A percentile compares a stretch with the other conserved stretches of the same genome.
phyloP scores from a whole-genome alignment of 2,329 filamentous ascomycete species.

The Mollisia scopiformis region DNA sequence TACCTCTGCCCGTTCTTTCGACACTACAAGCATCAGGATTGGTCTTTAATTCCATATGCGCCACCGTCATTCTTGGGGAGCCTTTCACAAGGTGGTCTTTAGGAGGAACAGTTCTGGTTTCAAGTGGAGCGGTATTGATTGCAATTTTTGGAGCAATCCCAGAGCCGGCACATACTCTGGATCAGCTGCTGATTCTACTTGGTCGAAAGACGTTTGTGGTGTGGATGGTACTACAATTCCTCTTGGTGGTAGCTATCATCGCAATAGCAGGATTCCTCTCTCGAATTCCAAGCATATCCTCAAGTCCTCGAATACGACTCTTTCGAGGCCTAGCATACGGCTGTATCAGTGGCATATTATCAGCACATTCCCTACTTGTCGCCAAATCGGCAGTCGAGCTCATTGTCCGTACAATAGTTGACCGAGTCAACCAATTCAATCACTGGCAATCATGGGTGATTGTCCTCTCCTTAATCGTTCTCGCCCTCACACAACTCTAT shows the following conservation, averaged over 20 bases:
- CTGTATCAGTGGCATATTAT: conserved; percentile 87
- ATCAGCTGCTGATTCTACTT: conserved; percentile 78
- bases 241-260: conserved; percentile 73
- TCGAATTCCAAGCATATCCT: conserved; percentile 54
- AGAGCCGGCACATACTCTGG: conserved; percentile 85
- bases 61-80: conserved; percentile 87
- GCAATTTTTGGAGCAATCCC: conserved; percentile 93
- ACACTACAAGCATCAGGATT: conserved; percentile 94
- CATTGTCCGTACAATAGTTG: conserved; percentile 82
- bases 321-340: conserved; percentile 86
- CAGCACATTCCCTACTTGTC: conserved; percentile 88
- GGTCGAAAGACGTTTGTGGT: conserved; percentile 75
- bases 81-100: conserved; percentile 95
- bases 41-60: conserved; percentile 98
- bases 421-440: conserved; percentile 89
- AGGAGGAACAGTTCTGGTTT: conserved; percentile 86
- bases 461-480: conserved; percentile 74
- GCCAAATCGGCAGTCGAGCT: conserved; percentile 97
- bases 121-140: conserved; percentile 85
- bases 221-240: conserved; percentile 83
- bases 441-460: conserved; percentile 96
- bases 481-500: conserved; percentile 90
- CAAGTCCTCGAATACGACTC: conserved; percentile 71
- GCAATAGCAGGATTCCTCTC: conserved; percentile 61
- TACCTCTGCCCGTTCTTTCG: conserved; percentile 91